Conservation (phyloP, 148 eudicot genomes). For the Camellia granthamiana region DNA sequence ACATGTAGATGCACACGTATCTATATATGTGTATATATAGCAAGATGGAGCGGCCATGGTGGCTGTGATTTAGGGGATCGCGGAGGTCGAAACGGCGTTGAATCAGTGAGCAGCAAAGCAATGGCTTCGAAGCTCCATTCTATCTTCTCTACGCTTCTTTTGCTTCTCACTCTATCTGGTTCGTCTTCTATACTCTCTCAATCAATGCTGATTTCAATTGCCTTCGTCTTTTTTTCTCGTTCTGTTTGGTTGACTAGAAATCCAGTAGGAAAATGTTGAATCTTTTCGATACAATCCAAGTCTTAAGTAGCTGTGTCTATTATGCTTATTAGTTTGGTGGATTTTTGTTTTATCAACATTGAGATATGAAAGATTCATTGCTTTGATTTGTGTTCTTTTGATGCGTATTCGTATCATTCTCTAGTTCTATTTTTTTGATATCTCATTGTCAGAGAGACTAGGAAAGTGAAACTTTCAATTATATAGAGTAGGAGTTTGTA, state of each 20-base stretch:
- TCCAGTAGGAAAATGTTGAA: neutral
- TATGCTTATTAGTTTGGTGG: neutral
- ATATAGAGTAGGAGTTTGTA: neutral
- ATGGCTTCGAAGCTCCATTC: slow-evolving; percentile 18
- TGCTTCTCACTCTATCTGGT: slow-evolving; percentile 26
- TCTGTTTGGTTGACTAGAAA: slow-evolving; percentile 7
- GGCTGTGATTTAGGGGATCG: neutral
- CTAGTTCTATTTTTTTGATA: neutral
- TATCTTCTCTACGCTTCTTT: slow-evolving; percentile 18
- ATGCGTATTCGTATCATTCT: slow-evolving; percentile 7
- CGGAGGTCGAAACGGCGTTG: neutral
- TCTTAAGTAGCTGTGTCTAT: neutral
- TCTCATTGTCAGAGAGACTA: neutral
- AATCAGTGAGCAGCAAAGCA: neutral
- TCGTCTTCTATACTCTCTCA: slow-evolving; percentile 10
- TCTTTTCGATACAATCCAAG: neutral
- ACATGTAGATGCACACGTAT: too few species aligned
- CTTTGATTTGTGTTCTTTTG: neutral
- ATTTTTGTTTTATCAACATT: neutral
- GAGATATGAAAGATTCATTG: neutral
- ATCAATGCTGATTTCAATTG: neutral
- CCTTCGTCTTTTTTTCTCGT: neutral
- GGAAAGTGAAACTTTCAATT: slow-evolving; percentile 4
- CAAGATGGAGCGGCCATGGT: neutral
- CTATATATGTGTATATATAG: too few species aligned